These are phyloP conservation scores for Aspergillus carlsbadensis DNA, from an alignment of 495 filamentous ascomycete species.

Conservation along the genomic window DNA sequence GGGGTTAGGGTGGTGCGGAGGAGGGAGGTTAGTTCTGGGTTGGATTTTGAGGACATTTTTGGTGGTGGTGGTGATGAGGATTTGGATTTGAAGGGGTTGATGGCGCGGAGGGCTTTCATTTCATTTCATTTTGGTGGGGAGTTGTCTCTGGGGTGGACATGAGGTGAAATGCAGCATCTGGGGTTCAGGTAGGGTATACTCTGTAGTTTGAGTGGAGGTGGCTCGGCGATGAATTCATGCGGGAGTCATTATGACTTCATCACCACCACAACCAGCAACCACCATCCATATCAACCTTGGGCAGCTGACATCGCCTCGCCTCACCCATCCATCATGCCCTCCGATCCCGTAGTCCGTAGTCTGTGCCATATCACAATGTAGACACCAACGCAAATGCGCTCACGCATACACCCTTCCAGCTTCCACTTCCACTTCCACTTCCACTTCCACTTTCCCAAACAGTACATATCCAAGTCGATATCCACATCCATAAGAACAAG, in stretches of 20 bases:
- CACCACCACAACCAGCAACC: not conserved
- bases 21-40: slow-evolving; percentile 28
- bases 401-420: too few species aligned
- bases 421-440: too few species aligned
- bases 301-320: too few species aligned
- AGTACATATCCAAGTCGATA: too few species aligned
- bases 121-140: not conserved
- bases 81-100: not conserved
- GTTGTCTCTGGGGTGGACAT: not conserved
- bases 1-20: slow-evolving; percentile 39
- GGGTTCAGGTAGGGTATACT: too few species aligned
- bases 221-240: not conserved
- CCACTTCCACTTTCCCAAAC: too few species aligned
- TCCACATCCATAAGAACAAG: too few species aligned
- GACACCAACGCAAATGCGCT: not conserved
- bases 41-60: not conserved
- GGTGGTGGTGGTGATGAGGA: not conserved
- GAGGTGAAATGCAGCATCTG: too few species aligned
- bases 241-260: slow-evolving; percentile 21
- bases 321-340: too few species aligned
- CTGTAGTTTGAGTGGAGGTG: too few species aligned
- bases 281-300: not conserved
- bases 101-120: not conserved
- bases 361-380: not conserved
- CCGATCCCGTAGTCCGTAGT: too few species aligned